These are phyloP conservation scores for Colletotrichum limetticola DNA, from an alignment of 2,329 filamentous ascomycete species.

Conservation along the genomic window DNA sequence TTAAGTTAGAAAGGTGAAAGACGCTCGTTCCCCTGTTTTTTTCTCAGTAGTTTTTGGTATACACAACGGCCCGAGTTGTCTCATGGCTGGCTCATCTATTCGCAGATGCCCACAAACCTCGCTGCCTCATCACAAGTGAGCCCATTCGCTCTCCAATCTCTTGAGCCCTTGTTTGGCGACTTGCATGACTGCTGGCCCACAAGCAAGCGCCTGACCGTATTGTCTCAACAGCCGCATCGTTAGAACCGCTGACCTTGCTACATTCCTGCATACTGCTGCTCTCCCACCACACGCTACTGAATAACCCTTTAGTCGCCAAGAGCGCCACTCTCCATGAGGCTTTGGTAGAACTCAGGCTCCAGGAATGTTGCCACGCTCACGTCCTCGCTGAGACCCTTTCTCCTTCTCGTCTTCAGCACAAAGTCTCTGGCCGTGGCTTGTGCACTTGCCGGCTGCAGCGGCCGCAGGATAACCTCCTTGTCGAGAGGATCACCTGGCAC, in stretches of 20 bases:
- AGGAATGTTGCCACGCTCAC: conserved; percentile 96
- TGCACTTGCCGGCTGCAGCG: conserved; percentile 86
- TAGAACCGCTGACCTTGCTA: background rate
- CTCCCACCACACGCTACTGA: background rate
- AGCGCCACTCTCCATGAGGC: conserved; percentile 87
- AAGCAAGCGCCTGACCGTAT: background rate
- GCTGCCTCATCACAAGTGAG: conserved; percentile 1
- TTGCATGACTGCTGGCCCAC: background rate
- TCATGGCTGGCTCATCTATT: conserved; percentile 19
- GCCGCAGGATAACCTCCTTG: conserved; percentile 81
- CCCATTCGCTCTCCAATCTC: conserved; percentile 10
- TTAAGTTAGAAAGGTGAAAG: background rate
- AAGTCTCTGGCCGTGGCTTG: conserved; percentile 95
- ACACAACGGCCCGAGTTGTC: conserved; percentile 22
- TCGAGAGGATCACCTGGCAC: conserved; percentile 97
- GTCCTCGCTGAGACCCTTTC: conserved; percentile 95
- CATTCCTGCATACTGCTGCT: background rate
- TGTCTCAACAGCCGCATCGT: conserved; percentile 3
- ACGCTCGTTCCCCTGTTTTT: background rate
- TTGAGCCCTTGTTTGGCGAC: background rate
- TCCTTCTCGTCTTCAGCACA: conserved; percentile 91
- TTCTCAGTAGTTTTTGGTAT: conserved; percentile 8
- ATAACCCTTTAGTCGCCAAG: conserved; percentile 64
- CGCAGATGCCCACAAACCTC: background rate
- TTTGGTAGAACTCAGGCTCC: conserved; percentile 92